Conservation (phyloP, 257 asterid genomes). For the Paulownia fortunei region DNA sequence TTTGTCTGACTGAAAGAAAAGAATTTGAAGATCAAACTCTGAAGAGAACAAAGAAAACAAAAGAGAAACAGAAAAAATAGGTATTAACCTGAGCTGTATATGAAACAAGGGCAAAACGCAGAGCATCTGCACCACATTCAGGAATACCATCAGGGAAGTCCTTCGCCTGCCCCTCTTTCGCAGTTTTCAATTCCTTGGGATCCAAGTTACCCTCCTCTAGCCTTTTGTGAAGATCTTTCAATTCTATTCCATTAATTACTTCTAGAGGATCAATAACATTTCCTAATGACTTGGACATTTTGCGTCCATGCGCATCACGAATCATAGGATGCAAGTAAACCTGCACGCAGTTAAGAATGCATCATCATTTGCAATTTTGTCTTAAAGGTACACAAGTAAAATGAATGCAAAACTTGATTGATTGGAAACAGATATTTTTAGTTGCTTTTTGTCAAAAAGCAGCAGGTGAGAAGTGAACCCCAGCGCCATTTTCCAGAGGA, state of each 20-base stretch:
- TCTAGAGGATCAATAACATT: conserved; percentile 94
- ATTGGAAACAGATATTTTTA: not conserved
- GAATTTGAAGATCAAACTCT: conserved; percentile 5
- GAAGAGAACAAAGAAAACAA: not conserved
- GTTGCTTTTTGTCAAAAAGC: not conserved
- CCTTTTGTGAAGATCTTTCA: conserved; percentile 84
- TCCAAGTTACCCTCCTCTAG: conserved; percentile 94
- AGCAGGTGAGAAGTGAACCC: not conserved
- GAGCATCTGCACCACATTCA: conserved; percentile 96
- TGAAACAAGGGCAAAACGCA: conserved; percentile 93
- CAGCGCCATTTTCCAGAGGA: not conserved
- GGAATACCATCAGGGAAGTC: conserved; percentile 92
- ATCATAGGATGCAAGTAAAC: conserved; percentile 96
- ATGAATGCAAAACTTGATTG: not conserved
- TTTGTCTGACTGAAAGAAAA: conserved; percentile 78
- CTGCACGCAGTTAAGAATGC: conserved; percentile 43
- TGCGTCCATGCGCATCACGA: conserved; percentile 99
- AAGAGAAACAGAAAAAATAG: conserved; percentile 8
- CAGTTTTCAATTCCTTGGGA: conserved; percentile 73
- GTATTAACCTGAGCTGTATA: conserved; percentile 92
- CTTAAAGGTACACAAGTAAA: not conserved
- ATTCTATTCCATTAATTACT: conserved; percentile 78
- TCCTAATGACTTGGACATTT: conserved; percentile 98
- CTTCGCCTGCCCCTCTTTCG: conserved; percentile 86
- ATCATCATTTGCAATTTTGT: conserved; percentile 5